phyloP scores from a whole-genome alignment of 148 eudicot species.

The Nepenthes gracilis region DNA sequence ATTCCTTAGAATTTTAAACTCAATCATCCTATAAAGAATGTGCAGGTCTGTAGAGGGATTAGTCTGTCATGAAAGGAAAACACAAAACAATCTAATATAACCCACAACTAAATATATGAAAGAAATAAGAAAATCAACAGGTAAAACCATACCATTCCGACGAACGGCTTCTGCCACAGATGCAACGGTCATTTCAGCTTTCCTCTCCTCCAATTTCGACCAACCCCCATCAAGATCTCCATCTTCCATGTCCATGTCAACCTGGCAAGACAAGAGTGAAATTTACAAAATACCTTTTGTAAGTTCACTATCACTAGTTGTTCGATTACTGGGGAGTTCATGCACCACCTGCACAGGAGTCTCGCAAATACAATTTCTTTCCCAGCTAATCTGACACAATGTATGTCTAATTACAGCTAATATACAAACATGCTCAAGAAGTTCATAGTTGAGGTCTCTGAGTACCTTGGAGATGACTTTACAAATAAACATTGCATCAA shows the following conservation, averaged over 20 bases:
- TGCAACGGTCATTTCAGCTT: slow-evolving; percentile 14
- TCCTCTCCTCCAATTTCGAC: slow-evolving; percentile 29
- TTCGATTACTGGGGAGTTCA: neutral
- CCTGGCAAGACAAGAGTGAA: slow-evolving; percentile 26
- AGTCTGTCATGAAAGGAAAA: no score
- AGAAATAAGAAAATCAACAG: neutral
- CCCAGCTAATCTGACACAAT: no score
- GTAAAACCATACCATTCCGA: slow-evolving; percentile 32
- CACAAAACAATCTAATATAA: neutral
- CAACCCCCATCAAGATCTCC: slow-evolving; percentile 29
- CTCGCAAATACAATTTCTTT: no score
- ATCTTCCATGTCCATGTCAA: slow-evolving; percentile 96
- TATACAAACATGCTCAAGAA: no score
- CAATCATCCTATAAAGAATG: no score
- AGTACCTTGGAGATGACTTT: no score
- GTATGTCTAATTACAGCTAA: no score
- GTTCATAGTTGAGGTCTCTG: no score
- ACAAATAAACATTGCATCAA: no score
- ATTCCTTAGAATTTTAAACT: no score
- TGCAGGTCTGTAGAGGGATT: no score
- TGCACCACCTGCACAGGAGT: no score
- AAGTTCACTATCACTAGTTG: neutral
- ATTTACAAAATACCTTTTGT: neutral
- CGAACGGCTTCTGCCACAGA: slow-evolving; percentile 15
- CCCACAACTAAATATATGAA: neutral